phyloP scores from a whole-genome alignment of 257 asterid genomes.

The Petunia secreta region DNA sequence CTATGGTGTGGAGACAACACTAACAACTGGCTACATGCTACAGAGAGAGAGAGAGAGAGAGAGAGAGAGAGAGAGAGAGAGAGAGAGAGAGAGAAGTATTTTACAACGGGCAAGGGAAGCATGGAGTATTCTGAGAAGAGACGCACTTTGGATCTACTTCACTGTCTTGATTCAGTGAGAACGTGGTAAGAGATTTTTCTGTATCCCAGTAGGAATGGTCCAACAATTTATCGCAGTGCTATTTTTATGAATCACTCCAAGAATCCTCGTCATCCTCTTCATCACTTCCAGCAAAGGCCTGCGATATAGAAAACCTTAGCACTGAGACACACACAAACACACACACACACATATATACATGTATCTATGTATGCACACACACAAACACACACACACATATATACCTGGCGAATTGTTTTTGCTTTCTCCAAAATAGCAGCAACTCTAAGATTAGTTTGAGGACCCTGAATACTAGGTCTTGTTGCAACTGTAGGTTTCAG shows the following conservation, averaged over 20 bases:
- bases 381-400: not conserved
- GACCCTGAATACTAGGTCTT: slow-evolving; percentile 74
- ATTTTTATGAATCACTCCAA: slow-evolving; percentile 79
- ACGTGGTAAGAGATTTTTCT: not conserved
- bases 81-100: not conserved
- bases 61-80: not conserved
- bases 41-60: not conserved
- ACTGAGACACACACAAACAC: not conserved
- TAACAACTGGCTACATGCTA: slow-evolving; percentile 20
- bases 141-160: not conserved
- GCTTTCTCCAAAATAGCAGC: slow-evolving; percentile 91
- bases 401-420: slow-evolving; percentile 88
- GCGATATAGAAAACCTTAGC: slow-evolving; percentile 31
- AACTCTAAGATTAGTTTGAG: slow-evolving; percentile 72
- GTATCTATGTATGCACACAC: slow-evolving; percentile 42
- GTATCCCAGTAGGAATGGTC: slow-evolving; percentile 17
- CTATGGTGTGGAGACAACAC: slow-evolving; percentile 4
- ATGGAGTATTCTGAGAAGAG: slow-evolving; percentile 17
- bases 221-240: slow-evolving; percentile 20
- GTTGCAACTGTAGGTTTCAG: slow-evolving; percentile 69
- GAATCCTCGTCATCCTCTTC: slow-evolving; percentile 78
- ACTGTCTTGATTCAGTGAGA: not conserved
- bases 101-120: slow-evolving; percentile 17
- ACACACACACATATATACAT: not conserved
- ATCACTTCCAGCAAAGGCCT: slow-evolving; percentile 92